These are phyloP conservation scores for Mycotypha africana DNA, from an alignment of 371 early-diverging fungal species.

Conservation along the genomic window DNA sequence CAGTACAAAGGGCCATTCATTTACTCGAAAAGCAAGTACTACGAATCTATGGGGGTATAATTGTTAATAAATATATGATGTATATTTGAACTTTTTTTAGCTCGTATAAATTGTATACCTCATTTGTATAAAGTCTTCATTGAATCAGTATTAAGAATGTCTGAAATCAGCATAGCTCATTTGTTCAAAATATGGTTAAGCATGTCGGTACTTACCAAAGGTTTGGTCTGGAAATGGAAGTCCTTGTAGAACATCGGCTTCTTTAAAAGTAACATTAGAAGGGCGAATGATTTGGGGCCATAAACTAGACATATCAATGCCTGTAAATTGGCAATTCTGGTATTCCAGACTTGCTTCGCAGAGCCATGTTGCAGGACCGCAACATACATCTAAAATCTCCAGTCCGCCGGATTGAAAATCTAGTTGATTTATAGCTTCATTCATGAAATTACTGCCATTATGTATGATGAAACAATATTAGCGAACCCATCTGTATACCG, in stretches of 20 bases:
- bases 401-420: conserved; percentile 24
- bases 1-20: conserved; percentile 30
- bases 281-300: conserved; percentile 41
- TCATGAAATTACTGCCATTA: conserved; percentile 34
- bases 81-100: not conserved
- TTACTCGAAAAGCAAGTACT: conserved; percentile 24
- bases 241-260: conserved; percentile 28
- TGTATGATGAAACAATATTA: too few species aligned
- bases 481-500: too few species aligned
- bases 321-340: conserved; percentile 29
- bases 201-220: conserved; percentile 30
- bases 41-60: conserved; percentile 21
- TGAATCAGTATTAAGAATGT: too few species aligned
- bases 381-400: conserved; percentile 29
- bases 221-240: conserved; percentile 31
- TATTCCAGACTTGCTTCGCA: conserved; percentile 38
- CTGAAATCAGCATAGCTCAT: too few species aligned
- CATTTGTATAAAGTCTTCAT: conserved; percentile 28
- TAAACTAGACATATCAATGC: conserved; percentile 34
- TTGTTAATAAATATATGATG: not conserved
- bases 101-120: conserved; percentile 5
- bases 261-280: conserved; percentile 22
- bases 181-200: too few species aligned
- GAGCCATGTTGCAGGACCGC: conserved; percentile 43
- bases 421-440: conserved; percentile 18